Conservation (phyloP, 306 rosid species). For the Ochetophila trinervis region DNA sequence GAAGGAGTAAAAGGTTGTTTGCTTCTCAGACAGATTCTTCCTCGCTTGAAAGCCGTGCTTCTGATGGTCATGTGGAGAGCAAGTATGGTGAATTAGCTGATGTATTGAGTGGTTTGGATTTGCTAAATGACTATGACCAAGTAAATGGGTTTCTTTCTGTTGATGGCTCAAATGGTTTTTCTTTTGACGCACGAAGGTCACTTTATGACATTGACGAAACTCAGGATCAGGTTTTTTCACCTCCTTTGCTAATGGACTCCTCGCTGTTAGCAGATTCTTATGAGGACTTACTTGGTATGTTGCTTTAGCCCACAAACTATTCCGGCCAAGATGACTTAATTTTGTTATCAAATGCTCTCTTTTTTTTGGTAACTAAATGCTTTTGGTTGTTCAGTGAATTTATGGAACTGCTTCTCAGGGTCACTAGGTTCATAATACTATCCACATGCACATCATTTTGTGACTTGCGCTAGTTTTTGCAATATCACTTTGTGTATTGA, state of each 20-base stretch:
- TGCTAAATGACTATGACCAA: conserved; percentile 68
- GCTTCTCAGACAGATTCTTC: conserved; percentile 48
- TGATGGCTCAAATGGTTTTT: conserved; percentile 57
- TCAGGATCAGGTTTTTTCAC: conserved; percentile 85
- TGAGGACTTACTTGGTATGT: conserved; percentile 94
- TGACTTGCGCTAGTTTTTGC: not conserved
- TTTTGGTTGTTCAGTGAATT: too few species aligned
- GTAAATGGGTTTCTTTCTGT: conserved; percentile 77
- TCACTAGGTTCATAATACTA: not conserved
- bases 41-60: conserved; percentile 41
- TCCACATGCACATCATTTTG: not conserved
- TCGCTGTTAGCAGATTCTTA: conserved; percentile 70
- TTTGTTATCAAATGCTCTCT: conserved; percentile 14
- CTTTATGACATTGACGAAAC: conserved; percentile 71
- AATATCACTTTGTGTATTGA: too few species aligned
- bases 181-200: conserved; percentile 59
- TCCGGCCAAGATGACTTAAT: conserved; percentile 4
- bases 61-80: conserved; percentile 46
- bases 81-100: conserved; percentile 53
- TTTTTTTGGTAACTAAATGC: too few species aligned
- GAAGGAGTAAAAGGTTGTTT: conserved; percentile 69
- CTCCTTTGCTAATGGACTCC: conserved; percentile 81
- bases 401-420: not conserved
- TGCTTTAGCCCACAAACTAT: conserved; percentile 23
- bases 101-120: conserved; percentile 60